phyloP scores from a whole-genome alignment of 2,329 filamentous ascomycete genomes.

The Fragosphaeria purpurea region DNA sequence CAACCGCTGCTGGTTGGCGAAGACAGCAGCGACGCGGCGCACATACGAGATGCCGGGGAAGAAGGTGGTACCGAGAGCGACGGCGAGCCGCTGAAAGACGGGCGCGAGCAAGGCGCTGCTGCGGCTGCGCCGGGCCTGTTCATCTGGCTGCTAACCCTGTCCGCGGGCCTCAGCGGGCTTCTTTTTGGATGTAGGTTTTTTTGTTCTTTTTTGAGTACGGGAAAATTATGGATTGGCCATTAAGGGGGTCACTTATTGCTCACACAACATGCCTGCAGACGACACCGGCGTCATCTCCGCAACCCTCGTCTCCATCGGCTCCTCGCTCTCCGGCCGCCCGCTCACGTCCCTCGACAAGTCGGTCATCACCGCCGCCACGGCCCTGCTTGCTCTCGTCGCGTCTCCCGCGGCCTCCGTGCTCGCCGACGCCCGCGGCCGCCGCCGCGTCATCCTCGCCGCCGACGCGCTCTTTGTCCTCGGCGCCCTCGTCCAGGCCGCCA shows the following conservation, averaged over 20 bases:
- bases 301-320: conserved; percentile 54
- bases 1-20: conserved; percentile 10
- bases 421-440: conserved; percentile 52
- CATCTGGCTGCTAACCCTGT: conserved; percentile 52
- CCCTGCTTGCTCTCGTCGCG: conserved; percentile 53
- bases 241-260: background rate
- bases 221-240: no score
- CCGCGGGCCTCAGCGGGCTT: conserved; percentile 57
- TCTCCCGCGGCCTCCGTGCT: conserved; percentile 56
- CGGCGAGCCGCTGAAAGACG: background rate
- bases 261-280: conserved; percentile 29
- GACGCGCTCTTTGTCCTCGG: conserved; percentile 60
- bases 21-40: background rate
- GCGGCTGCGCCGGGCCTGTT: conserved; percentile 34
- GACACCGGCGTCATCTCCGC: conserved; percentile 61
- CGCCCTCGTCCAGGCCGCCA: conserved; percentile 53
- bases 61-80: background rate
- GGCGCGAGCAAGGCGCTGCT: conserved; percentile 1
- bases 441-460: conserved; percentile 52
- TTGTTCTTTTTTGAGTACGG: background rate
- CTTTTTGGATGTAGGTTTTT: conserved; percentile 53
- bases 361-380: conserved; percentile 59
- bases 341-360: conserved; percentile 58
- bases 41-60: background rate
- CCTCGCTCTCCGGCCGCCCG: conserved; percentile 44